Percentiles rank a stretch among this genome's conserved stretches.
Evolutionary conservation across 306 rosid genomes (phyloP).

Genomic region (Prunus dulcis): DNA sequence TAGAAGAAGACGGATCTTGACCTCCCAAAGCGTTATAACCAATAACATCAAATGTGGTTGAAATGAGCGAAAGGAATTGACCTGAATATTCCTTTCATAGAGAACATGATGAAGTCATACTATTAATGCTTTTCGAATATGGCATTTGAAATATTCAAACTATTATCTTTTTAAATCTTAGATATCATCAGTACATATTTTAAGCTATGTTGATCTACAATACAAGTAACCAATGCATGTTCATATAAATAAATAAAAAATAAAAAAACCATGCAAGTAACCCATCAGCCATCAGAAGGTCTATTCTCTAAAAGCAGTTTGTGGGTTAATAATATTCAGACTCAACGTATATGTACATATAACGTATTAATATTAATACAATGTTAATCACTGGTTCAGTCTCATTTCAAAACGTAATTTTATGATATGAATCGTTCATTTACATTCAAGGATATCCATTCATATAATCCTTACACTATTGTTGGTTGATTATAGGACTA

Average conservation of each 20-base stretch:
- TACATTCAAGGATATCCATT: no score
- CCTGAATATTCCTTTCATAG: slow-evolving; percentile 6
- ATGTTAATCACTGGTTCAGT: no score
- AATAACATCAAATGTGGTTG: not conserved
- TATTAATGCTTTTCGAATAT: not conserved
- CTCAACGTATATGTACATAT: no score
- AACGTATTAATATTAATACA: no score
- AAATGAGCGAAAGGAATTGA: slow-evolving; percentile 1
- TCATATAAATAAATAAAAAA: not conserved
- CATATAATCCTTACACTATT: no score
- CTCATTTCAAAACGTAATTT: not conserved
- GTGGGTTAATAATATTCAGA: not conserved
- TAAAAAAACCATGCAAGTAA: not conserved
- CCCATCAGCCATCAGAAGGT: not conserved
- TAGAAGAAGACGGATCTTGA: slow-evolving; percentile 13
- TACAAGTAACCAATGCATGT: slow-evolving; percentile 2
- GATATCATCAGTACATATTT: not conserved
- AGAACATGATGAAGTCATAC: not conserved
- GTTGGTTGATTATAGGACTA: no score
- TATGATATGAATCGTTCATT: no score
- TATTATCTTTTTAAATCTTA: not conserved
- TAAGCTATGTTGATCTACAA: not conserved
- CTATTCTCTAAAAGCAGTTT: not conserved
- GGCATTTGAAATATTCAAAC: not conserved
- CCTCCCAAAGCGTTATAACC: not conserved